Conservation (phyloP, 2,329 filamentous ascomycete species). For the Trichoderma sp. region DNA sequence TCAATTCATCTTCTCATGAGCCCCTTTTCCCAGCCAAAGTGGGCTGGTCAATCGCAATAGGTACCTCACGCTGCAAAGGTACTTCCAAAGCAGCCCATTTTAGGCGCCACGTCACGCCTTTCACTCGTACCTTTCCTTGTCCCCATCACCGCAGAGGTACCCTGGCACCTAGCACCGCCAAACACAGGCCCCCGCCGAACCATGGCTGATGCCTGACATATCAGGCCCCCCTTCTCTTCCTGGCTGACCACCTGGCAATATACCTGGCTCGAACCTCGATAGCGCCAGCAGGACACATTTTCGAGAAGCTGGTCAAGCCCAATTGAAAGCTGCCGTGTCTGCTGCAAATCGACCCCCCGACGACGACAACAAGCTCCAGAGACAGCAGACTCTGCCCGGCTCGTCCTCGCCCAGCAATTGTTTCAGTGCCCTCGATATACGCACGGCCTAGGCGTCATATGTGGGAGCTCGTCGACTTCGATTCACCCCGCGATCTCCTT, state of each 20-base stretch:
- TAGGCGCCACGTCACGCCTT: background rate
- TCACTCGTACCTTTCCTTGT: background rate
- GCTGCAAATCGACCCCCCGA: conserved; percentile 15
- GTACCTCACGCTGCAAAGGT: background rate
- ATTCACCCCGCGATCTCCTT: conserved; percentile 17
- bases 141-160: no score
- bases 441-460: conserved; percentile 5
- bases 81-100: background rate
- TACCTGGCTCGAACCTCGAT: conserved; percentile 8
- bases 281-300: conserved; percentile 21
- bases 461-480: conserved; percentile 10
- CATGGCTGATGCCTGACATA: conserved; percentile 6
- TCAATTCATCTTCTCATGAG: no score
- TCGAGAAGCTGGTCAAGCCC: conserved; percentile 21
- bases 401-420: conserved; percentile 4
- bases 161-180: no score
- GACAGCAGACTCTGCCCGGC: conserved; percentile 16
- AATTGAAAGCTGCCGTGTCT: conserved; percentile 17
- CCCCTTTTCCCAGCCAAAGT: background rate
- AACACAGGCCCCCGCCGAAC: background rate
- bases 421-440: background rate
- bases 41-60: background rate
- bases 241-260: conserved; percentile 17
- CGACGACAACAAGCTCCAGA: conserved; percentile 14
- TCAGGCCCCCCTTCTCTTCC: conserved; percentile 8